Evolutionary conservation across 306 rosid genomes (phyloP), one percentile per base, ranked within the genome.

Genomic region (Cucurbita argyrosperma): DNA sequence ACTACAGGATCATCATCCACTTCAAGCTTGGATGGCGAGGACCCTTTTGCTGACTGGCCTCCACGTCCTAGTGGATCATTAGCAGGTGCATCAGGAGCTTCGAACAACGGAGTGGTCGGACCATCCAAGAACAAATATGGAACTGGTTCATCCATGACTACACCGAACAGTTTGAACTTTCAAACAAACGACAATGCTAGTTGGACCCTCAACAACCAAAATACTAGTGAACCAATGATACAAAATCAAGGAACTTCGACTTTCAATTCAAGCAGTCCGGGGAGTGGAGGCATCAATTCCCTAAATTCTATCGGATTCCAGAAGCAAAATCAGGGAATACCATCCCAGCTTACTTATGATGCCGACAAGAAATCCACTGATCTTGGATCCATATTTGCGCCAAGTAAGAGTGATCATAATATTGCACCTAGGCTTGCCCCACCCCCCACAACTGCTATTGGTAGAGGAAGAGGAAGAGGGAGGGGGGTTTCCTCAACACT

Each of bases 21-120:
- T 75, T 87, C 93, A 51, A 82, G 73, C 83, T 80, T 84, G 43
- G 87, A 87, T 64, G 83, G 84, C 59, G 78, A 76, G 58, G 99
- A 95, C 84, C 97, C 97, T 71, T 95, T 91, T 64, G 92, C 97
- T 15, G 82, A 95, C 78, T 95, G 99, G 99, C 96, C 99, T 56
- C 97, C 96, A 10, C 90, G 84, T 49, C 76, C 96, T 72, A 83
- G 88, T 82, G 91, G 87, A 85, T 81, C 84, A n/a, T 55, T 74
- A 45, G 80, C 84, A 39, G 77, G 83, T 71, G 85, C 82, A 68
- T 65, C 83, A 71, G 88, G 87, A 80, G 59, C 75, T 60, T 74
- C 90, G 53, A 91, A 72, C 82, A 94, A 82, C 80, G 95, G 96
- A 72, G 16, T 62, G 47, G 43, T 43, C 37, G 96, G 88, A 77